These are phyloP conservation scores for Rhizomucor miehei DNA, from an alignment of 371 early-diverging fungal species.

Conservation along the genomic window DNA sequence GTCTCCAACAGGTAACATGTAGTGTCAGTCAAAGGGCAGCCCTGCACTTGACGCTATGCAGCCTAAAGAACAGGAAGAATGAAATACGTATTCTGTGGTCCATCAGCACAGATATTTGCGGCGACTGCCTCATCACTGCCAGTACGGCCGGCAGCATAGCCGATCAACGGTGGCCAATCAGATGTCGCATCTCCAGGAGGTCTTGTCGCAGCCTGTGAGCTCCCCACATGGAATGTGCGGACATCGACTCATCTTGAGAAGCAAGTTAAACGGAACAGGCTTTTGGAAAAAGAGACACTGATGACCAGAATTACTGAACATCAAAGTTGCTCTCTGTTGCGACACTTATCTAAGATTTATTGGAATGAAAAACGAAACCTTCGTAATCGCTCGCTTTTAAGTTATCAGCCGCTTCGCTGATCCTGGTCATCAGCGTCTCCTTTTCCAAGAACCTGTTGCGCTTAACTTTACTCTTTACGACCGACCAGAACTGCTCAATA, in stretches of 20 bases:
- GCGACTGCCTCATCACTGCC: not conserved
- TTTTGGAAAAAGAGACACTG: too few species aligned
- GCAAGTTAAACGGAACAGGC: not conserved
- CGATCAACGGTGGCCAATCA: conserved; percentile 1
- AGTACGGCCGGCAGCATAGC: not conserved
- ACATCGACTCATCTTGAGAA: conserved; percentile 1
- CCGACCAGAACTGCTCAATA: conserved; percentile 8
- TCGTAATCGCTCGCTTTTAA: not conserved
- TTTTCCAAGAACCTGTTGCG: conserved; percentile 6
- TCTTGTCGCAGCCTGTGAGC: conserved; percentile 1
- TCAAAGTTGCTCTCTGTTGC: conserved; percentile 2
- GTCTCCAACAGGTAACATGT: not conserved
- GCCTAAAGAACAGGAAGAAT: not conserved
- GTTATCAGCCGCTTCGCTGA: conserved; percentile 3
- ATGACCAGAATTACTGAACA: not conserved
- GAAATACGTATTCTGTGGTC: conserved; percentile 1
- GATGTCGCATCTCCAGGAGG: conserved; percentile 1
- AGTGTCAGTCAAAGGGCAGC: not conserved
- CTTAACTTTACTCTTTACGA: conserved; percentile 8
- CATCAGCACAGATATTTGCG: not conserved
- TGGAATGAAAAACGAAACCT: conserved; percentile 4
- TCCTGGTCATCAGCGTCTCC: conserved; percentile 7
- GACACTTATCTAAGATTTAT: conserved; percentile 6
- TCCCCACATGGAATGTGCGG: not conserved
- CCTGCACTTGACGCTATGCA: conserved; percentile 1